Evolutionary conservation across 805 yeast genomes (phyloP).

Genomic region (Metschnikowia hibisci): DNA sequence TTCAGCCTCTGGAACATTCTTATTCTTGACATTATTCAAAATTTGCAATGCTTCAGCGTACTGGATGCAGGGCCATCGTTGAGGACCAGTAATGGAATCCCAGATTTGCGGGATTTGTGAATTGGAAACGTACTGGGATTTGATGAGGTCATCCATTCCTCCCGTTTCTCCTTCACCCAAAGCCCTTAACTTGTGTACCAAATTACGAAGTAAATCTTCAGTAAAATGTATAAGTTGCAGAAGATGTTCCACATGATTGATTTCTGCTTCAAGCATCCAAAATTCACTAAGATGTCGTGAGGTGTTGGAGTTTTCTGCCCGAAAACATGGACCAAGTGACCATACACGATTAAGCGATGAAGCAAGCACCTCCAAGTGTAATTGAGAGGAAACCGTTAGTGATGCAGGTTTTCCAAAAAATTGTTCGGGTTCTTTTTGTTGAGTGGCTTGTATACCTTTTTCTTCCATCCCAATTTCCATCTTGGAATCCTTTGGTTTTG

Average conservation of each 20-base stretch:
- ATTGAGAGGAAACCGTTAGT: conserved; percentile 86
- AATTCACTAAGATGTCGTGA: conserved; percentile 89
- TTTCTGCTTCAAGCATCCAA: conserved; percentile 96
- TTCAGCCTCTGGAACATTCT: conserved; percentile 33
- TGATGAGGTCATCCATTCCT: conserved; percentile 26
- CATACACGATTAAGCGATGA: conserved; percentile 77
- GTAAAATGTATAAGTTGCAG: conserved; percentile 59
- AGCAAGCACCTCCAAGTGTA: conserved; percentile 81
- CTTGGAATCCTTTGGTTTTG: conserved; percentile 21
- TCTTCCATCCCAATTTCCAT: conserved; percentile 9
- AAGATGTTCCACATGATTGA: conserved; percentile 60
- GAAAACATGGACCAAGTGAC: conserved; percentile 85
- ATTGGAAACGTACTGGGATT: conserved; percentile 36
- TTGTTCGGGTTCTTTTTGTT: conserved; percentile 11
- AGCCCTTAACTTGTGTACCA: conserved; percentile 11
- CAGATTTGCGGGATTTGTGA: conserved; percentile 52
- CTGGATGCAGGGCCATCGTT: conserved; percentile 65
- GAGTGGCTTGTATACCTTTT: background rate
- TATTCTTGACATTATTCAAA: conserved; percentile 35
- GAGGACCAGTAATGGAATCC: conserved; percentile 43
- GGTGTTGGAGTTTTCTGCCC: conserved; percentile 89
- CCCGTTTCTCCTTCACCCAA: conserved; percentile 1
- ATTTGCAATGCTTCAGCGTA: conserved; percentile 72
- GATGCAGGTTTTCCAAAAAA: conserved; percentile 69
- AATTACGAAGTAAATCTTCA: conserved; percentile 61